Evolutionary conservation across 73 alveolate genomes (phyloP).

Genomic region (Durusdinium trenchii): DNA sequence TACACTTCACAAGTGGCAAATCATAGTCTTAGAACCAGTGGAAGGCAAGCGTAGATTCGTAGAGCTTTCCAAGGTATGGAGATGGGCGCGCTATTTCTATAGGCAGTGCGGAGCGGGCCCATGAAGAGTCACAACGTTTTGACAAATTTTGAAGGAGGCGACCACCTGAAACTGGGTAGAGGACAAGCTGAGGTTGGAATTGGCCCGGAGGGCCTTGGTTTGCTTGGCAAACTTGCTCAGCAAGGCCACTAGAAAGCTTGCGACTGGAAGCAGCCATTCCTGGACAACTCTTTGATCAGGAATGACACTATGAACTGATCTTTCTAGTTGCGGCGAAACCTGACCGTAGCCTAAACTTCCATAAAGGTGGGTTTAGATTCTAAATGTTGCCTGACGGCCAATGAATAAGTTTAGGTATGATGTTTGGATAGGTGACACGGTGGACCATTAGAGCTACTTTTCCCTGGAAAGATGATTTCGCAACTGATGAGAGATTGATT

Average conservation of each 20-base stretch:
- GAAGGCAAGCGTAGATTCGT: background rate
- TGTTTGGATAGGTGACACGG: too few relatives aligned
- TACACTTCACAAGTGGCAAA: too few relatives aligned
- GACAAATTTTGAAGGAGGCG: background rate
- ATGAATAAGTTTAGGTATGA: too few relatives aligned
- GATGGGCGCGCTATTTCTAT: constrained; percentile 91
- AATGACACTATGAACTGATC: background rate
- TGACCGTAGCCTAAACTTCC: background rate
- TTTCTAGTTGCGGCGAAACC: too few relatives aligned
- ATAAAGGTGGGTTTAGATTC: background rate
- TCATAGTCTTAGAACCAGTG: background rate
- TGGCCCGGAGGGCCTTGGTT: background rate
- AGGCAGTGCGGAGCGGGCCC: background rate
- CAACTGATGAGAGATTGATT: too few relatives aligned
- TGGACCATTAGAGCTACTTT: too few relatives aligned
- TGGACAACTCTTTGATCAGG: background rate
- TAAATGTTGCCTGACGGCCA: too few relatives aligned
- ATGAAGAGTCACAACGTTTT: too few relatives aligned
- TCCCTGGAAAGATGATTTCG: too few relatives aligned
- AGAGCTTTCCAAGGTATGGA: constrained; percentile 21
- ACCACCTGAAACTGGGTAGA: background rate
- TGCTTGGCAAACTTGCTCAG: too few relatives aligned
- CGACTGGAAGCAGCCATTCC: background rate
- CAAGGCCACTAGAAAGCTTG: background rate
- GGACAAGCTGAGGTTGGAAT: background rate